phyloP scores from a whole-genome alignment of 495 filamentous ascomycete species.

The Margaritispora aquatica region DNA sequence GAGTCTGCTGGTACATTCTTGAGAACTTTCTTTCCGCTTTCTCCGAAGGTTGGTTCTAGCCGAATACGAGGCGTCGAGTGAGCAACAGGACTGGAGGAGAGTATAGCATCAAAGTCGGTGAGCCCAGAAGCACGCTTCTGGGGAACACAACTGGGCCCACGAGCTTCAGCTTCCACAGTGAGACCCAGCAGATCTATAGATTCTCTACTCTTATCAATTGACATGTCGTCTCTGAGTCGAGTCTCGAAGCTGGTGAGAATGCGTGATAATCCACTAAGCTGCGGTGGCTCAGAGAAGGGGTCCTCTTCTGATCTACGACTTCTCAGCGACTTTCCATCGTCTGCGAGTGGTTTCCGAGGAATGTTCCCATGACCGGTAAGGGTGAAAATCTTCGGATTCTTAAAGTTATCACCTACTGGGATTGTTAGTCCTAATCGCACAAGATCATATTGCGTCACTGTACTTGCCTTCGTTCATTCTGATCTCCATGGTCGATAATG shows the following conservation, averaged over 20 bases:
- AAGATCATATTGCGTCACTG: neutral
- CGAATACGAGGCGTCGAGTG: slow-evolving; percentile 29
- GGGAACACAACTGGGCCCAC: too few relatives aligned
- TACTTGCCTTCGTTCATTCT: slow-evolving; percentile 24
- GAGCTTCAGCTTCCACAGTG: too few relatives aligned
- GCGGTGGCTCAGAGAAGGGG: slow-evolving; percentile 15
- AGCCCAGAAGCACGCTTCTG: neutral
- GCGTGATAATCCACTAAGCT: neutral
- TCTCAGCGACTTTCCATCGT: slow-evolving; percentile 18
- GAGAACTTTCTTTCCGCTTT: slow-evolving; percentile 5
- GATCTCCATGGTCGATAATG: slow-evolving; percentile 11
- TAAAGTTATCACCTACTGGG: slow-evolving; percentile 20
- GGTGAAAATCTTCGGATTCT: slow-evolving; percentile 19
- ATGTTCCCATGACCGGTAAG: slow-evolving; percentile 21
- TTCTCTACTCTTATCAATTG: neutral
- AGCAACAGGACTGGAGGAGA: slow-evolving; percentile 29
- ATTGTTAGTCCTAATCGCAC: neutral
- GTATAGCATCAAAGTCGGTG: slow-evolving; percentile 14
- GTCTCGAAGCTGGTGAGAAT: slow-evolving; percentile 2
- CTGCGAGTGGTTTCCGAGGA: slow-evolving; percentile 22
- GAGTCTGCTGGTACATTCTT: slow-evolving; percentile 9
- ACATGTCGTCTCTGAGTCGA: slow-evolving; percentile 2
- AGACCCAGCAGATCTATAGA: slow-evolving; percentile 4
- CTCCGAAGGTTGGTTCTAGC: slow-evolving; percentile 19
- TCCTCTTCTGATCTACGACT: slow-evolving; percentile 16